Conservation (phyloP, 176 grass and related monocot genomes). For the Zoysia japonica region DNA sequence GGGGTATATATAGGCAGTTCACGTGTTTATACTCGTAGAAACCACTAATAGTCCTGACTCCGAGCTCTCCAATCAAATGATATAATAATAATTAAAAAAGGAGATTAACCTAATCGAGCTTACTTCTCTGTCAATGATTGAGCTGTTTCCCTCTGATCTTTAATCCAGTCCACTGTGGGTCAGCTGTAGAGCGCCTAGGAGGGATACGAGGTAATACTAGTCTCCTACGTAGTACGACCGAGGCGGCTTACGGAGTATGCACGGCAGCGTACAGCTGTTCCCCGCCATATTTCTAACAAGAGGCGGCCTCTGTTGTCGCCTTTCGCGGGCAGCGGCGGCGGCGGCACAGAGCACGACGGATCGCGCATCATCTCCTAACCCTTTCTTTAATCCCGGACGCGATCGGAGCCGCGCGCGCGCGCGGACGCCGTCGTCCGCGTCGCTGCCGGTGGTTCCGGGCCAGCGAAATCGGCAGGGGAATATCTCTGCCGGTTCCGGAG, state of each 20-base stretch:
- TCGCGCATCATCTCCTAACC: constrained; percentile 1
- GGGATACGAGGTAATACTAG: not conserved
- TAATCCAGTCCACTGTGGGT: too few species aligned
- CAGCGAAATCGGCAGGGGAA: constrained; percentile 23
- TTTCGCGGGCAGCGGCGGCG: not conserved
- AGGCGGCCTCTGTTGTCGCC: constrained; percentile 14
- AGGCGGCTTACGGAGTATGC: not conserved
- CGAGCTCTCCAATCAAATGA: constrained; percentile 8
- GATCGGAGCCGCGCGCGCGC: not conserved
- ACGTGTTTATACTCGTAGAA: constrained; percentile 37
- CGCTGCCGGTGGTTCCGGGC: constrained; percentile 37
- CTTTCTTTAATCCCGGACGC: constrained; percentile 21
- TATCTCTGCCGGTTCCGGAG: constrained; percentile 25
- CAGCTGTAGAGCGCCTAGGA: too few species aligned
- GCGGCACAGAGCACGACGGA: not conserved
- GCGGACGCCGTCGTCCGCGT: not conserved
- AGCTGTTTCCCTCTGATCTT: not conserved
- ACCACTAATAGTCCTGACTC: not conserved
- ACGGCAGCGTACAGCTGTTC: constrained; percentile 26
- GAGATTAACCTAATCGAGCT: not conserved
- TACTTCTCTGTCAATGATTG: constrained; percentile 14
- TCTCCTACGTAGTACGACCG: too few species aligned
- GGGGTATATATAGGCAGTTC: constrained; percentile 28
- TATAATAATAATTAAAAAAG: not conserved
- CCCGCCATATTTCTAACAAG: not conserved